Conservation (phyloP, 202 grass and related monocot genomes). For the Zizania palustris region DNA sequence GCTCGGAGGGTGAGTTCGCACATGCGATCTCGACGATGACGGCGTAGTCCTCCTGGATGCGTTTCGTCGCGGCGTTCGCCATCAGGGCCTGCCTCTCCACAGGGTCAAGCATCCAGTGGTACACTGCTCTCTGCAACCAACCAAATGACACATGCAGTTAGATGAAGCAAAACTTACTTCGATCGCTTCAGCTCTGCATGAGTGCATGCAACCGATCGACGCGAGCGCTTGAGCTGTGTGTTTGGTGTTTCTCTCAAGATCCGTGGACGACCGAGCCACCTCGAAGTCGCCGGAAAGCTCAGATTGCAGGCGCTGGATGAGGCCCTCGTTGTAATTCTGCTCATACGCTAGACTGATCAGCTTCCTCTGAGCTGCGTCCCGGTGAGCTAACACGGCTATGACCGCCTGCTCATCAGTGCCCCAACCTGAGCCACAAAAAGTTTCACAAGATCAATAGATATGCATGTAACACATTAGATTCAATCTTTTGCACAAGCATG, state of each 20-base stretch:
- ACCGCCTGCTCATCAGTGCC: slow-evolving; percentile 81
- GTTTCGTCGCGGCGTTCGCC: slow-evolving; percentile 60
- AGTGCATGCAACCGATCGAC: too few species aligned
- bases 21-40: slow-evolving; percentile 73
- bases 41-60: slow-evolving; percentile 54
- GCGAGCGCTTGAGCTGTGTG: background rate
- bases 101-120: slow-evolving; percentile 72
- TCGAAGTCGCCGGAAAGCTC: slow-evolving; percentile 76
- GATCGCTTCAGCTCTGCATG: background rate
- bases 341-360: slow-evolving; percentile 65
- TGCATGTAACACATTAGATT: background rate
- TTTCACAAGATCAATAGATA: background rate
- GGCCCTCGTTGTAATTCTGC: slow-evolving; percentile 56
- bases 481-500: too few species aligned
- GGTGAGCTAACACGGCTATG: slow-evolving; percentile 66
- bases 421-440: slow-evolving; percentile 55
- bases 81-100: slow-evolving; percentile 67
- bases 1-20: slow-evolving; percentile 57
- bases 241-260: background rate
- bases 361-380: slow-evolving; percentile 67
- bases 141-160: background rate
- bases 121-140: slow-evolving; percentile 61
- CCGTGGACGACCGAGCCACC: slow-evolving; percentile 22
- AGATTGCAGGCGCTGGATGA: slow-evolving; percentile 66
- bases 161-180: background rate